Base-by-base conservation (phyloP, 768 basidiomycete species). In the Mycena amicta region DNA sequence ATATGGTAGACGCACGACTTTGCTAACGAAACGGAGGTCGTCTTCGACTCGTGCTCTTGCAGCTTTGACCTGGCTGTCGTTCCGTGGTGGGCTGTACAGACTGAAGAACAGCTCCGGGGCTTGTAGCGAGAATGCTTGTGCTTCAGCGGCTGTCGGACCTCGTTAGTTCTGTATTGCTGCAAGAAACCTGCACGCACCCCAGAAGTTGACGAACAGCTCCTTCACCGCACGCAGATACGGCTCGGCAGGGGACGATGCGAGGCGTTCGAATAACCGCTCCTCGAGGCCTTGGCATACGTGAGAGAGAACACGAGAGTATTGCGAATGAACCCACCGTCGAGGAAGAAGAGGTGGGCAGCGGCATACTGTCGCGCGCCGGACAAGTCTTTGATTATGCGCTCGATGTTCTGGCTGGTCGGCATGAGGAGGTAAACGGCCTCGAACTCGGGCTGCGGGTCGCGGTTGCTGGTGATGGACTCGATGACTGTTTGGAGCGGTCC, bases 381-480 rank as follows among this genome's bases (percentile, higher is more conserved):
- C 61, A 94, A 96, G 74, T 99, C 97, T 30, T 80, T 84, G 65
- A 98, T 89, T 67, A 99, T 81, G 22, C 95, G 84, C 56, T 96
- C 89, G 43, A 98, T 85, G 72, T 98, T 98, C 77, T 94, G 92
- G 1, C 86, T 86, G 3, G 97, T 98, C 16, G 97, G 92, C 85
- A 95, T 96, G 58, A 98, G 78, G 60, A 99, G 75, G 71, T 99
- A 98, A 67, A 98, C 78, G 30, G 94, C 97, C 73, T 98, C 95
- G 51, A 96, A 87, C 40, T 85, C 83, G 8, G 86, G 83, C 71
- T 96, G 92, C 0, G 92, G 87, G 31, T 91, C 87, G 63, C 97
- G 88, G 69, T 87, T 73, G 66, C 78, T 89, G 61, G 89, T 86
- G 71, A 98, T 93, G 54, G 89, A 84, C 74, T 99, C 96, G 72